Evolutionary conservation across 345 rosid genomes (phyloP).

Genomic region (Camelina laxa): DNA sequence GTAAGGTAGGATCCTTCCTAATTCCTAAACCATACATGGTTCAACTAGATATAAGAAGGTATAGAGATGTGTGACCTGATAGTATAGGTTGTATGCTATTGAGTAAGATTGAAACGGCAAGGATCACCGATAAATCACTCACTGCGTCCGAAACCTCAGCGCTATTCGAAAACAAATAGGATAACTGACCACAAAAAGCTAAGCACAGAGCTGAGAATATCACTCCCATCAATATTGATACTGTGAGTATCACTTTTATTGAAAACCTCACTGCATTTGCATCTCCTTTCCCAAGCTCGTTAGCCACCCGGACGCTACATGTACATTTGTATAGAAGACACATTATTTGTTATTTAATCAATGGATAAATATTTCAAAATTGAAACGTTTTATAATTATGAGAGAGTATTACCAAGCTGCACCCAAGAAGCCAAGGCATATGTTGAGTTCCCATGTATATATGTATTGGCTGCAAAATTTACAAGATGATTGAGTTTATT

Average conservation of each 20-base stretch:
- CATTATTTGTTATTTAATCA: background rate
- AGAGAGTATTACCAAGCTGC: conserved; percentile 50
- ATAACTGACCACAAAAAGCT: conserved; percentile 46
- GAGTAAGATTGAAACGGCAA: conserved; percentile 53
- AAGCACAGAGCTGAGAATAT: conserved; percentile 49
- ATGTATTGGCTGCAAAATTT: conserved; percentile 40
- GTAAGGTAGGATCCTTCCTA: background rate
- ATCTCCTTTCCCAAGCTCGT: conserved; percentile 63
- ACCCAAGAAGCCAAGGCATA: conserved; percentile 62
- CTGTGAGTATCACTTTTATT: conserved; percentile 48
- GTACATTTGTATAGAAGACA: background rate
- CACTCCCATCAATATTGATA: conserved; percentile 51
- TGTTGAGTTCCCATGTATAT: conserved; percentile 58
- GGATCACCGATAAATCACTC: conserved; percentile 49
- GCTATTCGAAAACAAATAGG: conserved; percentile 49
- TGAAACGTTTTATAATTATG: background rate
- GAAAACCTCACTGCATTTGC: conserved; percentile 56
- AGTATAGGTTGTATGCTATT: conserved; percentile 59
- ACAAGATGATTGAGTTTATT: background rate
- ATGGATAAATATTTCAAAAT: background rate
- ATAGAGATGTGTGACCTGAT: conserved; percentile 43
- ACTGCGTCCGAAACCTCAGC: conserved; percentile 45
- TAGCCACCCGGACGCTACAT: conserved; percentile 61
- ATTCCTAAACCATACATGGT: background rate
- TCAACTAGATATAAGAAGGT: background rate